Percentiles rank a stretch among this genome's conserved stretches.
phyloP scores from a whole-genome alignment of 139 green algal genomes.

The Edaphochlamys debaryana region DNA sequence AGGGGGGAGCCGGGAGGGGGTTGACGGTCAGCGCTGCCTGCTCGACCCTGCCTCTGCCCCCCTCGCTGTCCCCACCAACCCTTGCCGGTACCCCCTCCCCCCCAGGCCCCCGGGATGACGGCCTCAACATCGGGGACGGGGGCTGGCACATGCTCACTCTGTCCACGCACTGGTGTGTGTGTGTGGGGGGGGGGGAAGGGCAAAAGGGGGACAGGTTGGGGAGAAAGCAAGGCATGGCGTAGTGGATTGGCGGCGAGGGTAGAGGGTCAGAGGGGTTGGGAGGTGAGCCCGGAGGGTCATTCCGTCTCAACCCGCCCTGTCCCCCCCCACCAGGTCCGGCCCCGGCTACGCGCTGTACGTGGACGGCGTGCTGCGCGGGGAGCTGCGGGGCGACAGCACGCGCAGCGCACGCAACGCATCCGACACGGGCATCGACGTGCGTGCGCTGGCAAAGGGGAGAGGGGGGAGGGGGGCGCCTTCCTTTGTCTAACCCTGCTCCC shows the following conservation, averaged over 20 bases:
- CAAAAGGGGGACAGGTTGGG: no score
- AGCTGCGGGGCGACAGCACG: conserved; percentile 38
- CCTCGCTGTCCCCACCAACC: no score
- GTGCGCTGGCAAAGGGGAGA: no score
- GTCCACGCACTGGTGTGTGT: conserved; percentile 45
- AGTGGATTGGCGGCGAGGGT: no score
- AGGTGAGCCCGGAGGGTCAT: no score
- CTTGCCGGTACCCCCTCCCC: neutral
- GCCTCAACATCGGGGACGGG: conserved; percentile 54
- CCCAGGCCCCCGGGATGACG: conserved; percentile 27
- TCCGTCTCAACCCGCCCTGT: no score
- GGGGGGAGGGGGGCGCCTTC: no score
- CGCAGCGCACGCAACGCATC: conserved; percentile 5
- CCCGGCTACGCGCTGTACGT: conserved; percentile 58
- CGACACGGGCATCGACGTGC: neutral
- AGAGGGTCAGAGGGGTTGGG: no score
- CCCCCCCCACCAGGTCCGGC: neutral
- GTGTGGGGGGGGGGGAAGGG: neutral
- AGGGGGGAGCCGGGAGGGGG: no score
- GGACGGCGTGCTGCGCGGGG: conserved; percentile 53
- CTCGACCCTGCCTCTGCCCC: neutral
- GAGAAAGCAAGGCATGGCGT: no score
- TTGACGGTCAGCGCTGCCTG: neutral
- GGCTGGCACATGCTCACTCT: conserved; percentile 78
- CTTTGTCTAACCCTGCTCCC: no score